These are phyloP conservation scores for Mucor lusitanicus DNA, from an alignment of 371 early-diverging fungal genomes.

Conservation along the genomic window DNA sequence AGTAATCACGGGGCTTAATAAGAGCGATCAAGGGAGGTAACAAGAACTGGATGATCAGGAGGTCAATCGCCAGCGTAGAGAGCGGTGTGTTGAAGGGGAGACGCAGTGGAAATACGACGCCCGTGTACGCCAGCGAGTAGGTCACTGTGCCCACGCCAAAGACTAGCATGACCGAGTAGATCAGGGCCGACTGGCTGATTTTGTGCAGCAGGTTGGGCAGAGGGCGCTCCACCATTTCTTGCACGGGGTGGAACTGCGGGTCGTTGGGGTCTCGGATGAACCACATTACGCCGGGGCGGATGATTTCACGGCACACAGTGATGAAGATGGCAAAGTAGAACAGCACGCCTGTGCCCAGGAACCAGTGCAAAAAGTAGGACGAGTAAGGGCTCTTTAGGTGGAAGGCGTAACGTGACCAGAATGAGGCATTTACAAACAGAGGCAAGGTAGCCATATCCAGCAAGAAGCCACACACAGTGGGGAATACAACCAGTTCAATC, in stretches of 20 bases:
- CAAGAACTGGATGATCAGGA: constrained; percentile 75
- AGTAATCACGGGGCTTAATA: constrained; percentile 56
- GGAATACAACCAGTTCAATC: constrained; percentile 87
- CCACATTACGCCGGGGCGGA: constrained; percentile 94
- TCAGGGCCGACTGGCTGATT: constrained; percentile 74
- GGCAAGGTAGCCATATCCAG: constrained; percentile 85
- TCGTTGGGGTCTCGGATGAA: constrained; percentile 96
- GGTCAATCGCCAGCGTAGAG: constrained; percentile 62
- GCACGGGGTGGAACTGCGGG: constrained; percentile 89
- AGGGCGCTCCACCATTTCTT: constrained; percentile 85
- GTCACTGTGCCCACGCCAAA: constrained; percentile 68
- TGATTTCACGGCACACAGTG: constrained; percentile 73
- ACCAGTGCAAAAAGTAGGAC: constrained; percentile 84
- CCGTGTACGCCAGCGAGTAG: constrained; percentile 35
- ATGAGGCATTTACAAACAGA: constrained; percentile 66
- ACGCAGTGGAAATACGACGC: constrained; percentile 54
- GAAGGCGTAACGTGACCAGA: constrained; percentile 61
- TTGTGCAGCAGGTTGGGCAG: constrained; percentile 74
- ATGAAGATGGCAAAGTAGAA: constrained; percentile 90
- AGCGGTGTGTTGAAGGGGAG: constrained; percentile 52
- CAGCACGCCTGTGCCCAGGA: constrained; percentile 91
- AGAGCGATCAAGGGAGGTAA: constrained; percentile 66
- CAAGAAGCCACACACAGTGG: constrained; percentile 83
- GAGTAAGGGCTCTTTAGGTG: constrained; percentile 67
- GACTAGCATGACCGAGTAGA: constrained; percentile 78